phyloP scores from a whole-genome alignment of 306 rosid genomes.

The Citrullus colocynthis region DNA sequence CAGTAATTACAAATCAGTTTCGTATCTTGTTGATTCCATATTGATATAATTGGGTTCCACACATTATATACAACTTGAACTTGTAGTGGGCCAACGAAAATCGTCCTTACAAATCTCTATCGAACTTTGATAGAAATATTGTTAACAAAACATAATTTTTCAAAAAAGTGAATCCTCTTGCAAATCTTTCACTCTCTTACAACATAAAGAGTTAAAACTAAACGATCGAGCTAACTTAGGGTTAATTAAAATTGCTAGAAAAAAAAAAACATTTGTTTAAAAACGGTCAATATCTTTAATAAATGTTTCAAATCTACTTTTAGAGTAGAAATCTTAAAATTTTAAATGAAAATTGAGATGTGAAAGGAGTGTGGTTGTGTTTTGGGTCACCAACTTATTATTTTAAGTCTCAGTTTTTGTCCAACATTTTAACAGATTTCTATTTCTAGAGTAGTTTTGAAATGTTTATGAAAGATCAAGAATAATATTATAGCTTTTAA shows the following conservation, averaged over 20 bases:
- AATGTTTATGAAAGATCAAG: neutral
- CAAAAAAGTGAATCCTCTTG: neutral
- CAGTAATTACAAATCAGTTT: neutral
- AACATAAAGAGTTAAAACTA: neutral
- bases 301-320: neutral
- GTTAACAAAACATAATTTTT: neutral
- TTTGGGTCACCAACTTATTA: accelerated
- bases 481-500: too few relatives aligned
- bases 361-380: too few relatives aligned
- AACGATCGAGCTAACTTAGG: too few relatives aligned
- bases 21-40: neutral
- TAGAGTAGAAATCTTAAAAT: neutral
- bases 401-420: too few relatives aligned
- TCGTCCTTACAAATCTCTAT: neutral
- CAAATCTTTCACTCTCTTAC: neutral
- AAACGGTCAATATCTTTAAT: too few relatives aligned
- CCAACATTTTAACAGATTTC: too few relatives aligned
- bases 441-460: too few relatives aligned
- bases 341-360: neutral
- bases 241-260: too few relatives aligned
- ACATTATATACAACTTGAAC: neutral
- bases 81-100: neutral
- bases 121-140: neutral
- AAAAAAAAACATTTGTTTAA: too few relatives aligned
- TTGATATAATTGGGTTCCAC: neutral